Evolutionary conservation across 2,329 filamentous ascomycete genomes (phyloP).

Genomic region (Fusarium hostae): DNA sequence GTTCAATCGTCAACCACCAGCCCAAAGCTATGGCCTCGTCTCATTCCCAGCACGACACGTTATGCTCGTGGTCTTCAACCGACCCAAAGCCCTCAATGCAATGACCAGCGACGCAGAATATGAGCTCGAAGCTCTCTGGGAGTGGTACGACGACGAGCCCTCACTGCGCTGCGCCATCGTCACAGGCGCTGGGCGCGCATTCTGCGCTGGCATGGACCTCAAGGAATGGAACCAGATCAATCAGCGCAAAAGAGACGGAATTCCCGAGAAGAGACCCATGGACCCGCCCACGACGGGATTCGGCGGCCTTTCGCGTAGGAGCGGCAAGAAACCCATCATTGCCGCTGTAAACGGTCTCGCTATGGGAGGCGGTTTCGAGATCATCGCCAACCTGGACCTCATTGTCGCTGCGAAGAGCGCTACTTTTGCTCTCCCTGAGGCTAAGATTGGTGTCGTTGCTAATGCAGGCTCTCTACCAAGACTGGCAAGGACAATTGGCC

Average conservation of each 20-base stretch:
- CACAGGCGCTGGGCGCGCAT: slow-evolving; percentile 71
- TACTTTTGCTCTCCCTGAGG: slow-evolving; percentile 76
- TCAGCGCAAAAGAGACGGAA: slow-evolving; percentile 32
- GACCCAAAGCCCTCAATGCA: slow-evolving; percentile 39
- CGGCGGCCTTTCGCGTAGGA: slow-evolving; percentile 72
- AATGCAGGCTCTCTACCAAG: slow-evolving; percentile 77
- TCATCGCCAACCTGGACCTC: slow-evolving; percentile 78
- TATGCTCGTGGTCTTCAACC: slow-evolving; percentile 43
- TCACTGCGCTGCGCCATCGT: slow-evolving; percentile 70
- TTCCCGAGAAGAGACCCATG: slow-evolving; percentile 40
- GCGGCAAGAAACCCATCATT: slow-evolving; percentile 79
- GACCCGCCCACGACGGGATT: slow-evolving; percentile 60
- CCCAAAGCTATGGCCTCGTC: slow-evolving; percentile 35
- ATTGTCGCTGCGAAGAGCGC: slow-evolving; percentile 70
- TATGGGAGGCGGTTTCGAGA: slow-evolving; percentile 81
- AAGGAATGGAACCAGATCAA: slow-evolving; percentile 53
- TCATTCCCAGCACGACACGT: slow-evolving; percentile 42
- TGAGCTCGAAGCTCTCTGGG: slow-evolving; percentile 59
- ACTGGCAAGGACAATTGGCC: slow-evolving; percentile 72
- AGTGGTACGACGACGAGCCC: slow-evolving; percentile 72
- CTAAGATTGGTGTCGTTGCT: slow-evolving; percentile 75
- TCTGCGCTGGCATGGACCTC: slow-evolving; percentile 76
- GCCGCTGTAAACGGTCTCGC: slow-evolving; percentile 81
- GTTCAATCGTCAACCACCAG: slow-evolving; percentile 36
- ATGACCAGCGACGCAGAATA: slow-evolving; percentile 43